phyloP scores from a whole-genome alignment of 2,329 filamentous ascomycete species.

The Aspergillus sp. region DNA sequence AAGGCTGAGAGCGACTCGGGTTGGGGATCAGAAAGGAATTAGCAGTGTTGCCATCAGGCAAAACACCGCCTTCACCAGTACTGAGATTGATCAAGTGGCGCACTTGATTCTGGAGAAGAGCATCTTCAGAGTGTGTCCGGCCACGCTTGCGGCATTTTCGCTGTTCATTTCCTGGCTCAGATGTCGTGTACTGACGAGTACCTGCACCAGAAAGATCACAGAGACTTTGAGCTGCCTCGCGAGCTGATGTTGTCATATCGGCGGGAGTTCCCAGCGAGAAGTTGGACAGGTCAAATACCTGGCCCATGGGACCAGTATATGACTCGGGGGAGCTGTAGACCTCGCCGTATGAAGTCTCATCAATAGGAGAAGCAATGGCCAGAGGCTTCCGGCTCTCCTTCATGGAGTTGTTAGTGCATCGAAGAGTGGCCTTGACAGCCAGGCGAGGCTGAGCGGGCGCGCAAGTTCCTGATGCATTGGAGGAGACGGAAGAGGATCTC shows the following conservation, averaged over 20 bases:
- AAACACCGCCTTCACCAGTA: constrained; percentile 18
- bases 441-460: constrained; percentile 26
- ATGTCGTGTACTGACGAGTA: constrained; percentile 12
- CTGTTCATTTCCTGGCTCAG: constrained; percentile 6
- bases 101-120: constrained; percentile 33
- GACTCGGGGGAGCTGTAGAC: constrained; percentile 32
- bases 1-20: constrained; percentile 7
- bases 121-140: constrained; percentile 35
- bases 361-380: constrained; percentile 33
- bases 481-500: constrained; percentile 47
- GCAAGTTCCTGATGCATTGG: constrained; percentile 31
- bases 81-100: constrained; percentile 31
- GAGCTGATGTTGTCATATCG: constrained; percentile 19
- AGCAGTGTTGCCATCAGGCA: constrained; percentile 27
- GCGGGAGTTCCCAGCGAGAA: constrained; percentile 29
- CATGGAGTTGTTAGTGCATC: constrained; percentile 32
- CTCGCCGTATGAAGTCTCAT: constrained; percentile 28
- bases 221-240: constrained; percentile 37
- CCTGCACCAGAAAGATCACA: constrained; percentile 35
- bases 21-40: constrained; percentile 27
- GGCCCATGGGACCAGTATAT: constrained; percentile 18
- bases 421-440: constrained; percentile 37
- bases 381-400: constrained; percentile 33
- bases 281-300: constrained; percentile 29
- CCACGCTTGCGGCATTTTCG: constrained; percentile 35